Evolutionary conservation across 2,329 filamentous ascomycete genomes (phyloP).

Genomic region (Karstenula rhodostoma): DNA sequence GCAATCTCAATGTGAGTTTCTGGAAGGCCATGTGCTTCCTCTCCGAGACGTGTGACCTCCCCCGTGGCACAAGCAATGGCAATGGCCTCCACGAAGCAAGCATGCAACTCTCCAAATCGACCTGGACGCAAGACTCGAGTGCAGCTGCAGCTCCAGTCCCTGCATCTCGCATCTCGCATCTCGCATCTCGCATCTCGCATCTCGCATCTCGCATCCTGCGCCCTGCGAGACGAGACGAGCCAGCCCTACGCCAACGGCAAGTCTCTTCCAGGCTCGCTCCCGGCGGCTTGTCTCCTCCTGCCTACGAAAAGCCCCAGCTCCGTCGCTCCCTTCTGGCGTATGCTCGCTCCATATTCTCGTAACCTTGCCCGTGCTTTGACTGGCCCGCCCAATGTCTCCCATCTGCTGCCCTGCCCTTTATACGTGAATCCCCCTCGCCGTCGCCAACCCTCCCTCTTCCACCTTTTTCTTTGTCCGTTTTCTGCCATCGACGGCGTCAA

Average conservation of each 20-base stretch:
- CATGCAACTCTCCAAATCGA: background rate
- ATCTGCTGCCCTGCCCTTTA: slow-evolving; percentile 39
- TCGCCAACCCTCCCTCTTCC: slow-evolving; percentile 35
- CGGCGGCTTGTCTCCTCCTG: slow-evolving; percentile 5
- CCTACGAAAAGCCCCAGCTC: slow-evolving; percentile 9
- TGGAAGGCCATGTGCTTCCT: slow-evolving; percentile 21
- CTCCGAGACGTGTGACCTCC: slow-evolving; percentile 20
- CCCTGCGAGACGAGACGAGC: background rate
- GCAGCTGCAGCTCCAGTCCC: background rate
- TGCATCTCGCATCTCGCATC: background rate
- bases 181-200: background rate
- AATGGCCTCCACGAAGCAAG: slow-evolving; percentile 1
- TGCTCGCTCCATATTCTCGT: slow-evolving; percentile 41
- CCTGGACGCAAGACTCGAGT: too few relatives aligned
- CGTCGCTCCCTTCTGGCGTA: slow-evolving; percentile 15
- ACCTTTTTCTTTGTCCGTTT: slow-evolving; percentile 30
- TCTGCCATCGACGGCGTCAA: slow-evolving; percentile 21
- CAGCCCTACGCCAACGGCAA: slow-evolving; percentile 5
- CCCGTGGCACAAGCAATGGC: background rate
- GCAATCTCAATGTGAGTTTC: slow-evolving; percentile 20
- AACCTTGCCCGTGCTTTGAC: slow-evolving; percentile 37
- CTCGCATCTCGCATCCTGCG: background rate
- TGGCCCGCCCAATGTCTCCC: slow-evolving; percentile 42
- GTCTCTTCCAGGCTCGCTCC: slow-evolving; percentile 12
- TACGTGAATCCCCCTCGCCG: slow-evolving; percentile 40